These are phyloP conservation scores for Alternaria sp. DNA, from an alignment of 2,329 filamentous ascomycete genomes.

Conservation along the genomic window DNA sequence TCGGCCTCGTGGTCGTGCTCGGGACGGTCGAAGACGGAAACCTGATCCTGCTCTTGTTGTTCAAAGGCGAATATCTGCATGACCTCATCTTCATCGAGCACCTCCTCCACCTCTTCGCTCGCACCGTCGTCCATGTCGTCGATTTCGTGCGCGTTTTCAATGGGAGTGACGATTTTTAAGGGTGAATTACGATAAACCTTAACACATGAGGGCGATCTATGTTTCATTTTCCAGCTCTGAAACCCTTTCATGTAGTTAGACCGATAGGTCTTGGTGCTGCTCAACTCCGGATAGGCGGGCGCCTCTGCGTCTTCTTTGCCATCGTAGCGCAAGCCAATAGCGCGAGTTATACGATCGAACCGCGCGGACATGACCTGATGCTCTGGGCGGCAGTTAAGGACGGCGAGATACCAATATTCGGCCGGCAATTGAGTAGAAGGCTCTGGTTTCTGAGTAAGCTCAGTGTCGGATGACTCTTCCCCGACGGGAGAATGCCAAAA, in stretches of 20 bases:
- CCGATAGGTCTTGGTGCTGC: constrained; percentile 1
- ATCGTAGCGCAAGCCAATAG: constrained; percentile 3
- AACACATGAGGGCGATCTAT: background rate
- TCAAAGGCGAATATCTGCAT: background rate
- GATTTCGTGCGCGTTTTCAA: constrained; percentile 10
- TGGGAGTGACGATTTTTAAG: background rate
- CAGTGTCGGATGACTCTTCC: background rate
- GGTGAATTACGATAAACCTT: constrained; percentile 10
- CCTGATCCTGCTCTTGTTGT: background rate
- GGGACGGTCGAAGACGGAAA: background rate
- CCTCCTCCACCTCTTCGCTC: background rate
- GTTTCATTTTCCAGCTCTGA: background rate
- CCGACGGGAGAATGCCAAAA: background rate
- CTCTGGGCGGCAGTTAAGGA: background rate
- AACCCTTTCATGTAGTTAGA: constrained; percentile 9
- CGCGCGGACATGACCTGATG: constrained; percentile 5
- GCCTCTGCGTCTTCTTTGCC: constrained; percentile 9
- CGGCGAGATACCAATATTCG: background rate
- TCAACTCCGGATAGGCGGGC: constrained; percentile 26
- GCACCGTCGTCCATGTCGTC: background rate
- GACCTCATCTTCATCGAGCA: background rate
- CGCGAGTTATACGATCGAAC: background rate
- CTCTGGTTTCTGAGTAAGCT: background rate
- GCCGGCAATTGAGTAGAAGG: background rate
- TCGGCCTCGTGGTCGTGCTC: background rate